Conservation (phyloP, 2,329 filamentous ascomycete genomes). For the Alternaria dauci region DNA sequence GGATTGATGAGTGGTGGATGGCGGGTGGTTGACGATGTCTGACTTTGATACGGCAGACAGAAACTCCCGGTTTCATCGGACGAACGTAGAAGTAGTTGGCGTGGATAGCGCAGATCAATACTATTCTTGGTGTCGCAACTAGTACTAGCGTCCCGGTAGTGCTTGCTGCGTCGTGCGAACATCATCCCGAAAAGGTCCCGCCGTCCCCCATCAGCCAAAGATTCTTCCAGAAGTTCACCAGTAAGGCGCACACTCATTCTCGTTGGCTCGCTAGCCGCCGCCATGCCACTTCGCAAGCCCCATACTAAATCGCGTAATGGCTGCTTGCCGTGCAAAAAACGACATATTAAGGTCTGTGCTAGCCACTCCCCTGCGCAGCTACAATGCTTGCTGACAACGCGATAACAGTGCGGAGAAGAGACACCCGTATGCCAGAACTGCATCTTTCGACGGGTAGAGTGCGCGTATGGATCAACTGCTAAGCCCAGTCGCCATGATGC, state of each 20-base stretch:
- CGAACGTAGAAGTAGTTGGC: neutral
- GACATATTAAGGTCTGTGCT: slow-evolving; percentile 2
- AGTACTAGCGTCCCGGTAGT: neutral
- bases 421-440: neutral
- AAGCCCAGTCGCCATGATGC: neutral
- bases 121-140: neutral
- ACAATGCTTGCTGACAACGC: neutral
- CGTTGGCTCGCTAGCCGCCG: neutral
- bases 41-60: neutral
- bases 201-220: neutral
- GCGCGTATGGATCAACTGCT: neutral
- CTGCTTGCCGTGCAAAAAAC: slow-evolving; percentile 4
- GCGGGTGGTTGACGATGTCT: slow-evolving; percentile 42
- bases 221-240: neutral
- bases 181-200: neutral
- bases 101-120: neutral
- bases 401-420: neutral
- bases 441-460: slow-evolving; percentile 1
- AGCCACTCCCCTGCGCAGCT: neutral
- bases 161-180: neutral
- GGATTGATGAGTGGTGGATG: slow-evolving; percentile 58
- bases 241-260: neutral
- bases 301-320: slow-evolving; percentile 10
- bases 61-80: neutral
- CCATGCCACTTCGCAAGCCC: slow-evolving; percentile 4